Evolutionary conservation across 2,329 filamentous ascomycete species (phyloP).

Genomic region (Shiraia bambusicola): DNA sequence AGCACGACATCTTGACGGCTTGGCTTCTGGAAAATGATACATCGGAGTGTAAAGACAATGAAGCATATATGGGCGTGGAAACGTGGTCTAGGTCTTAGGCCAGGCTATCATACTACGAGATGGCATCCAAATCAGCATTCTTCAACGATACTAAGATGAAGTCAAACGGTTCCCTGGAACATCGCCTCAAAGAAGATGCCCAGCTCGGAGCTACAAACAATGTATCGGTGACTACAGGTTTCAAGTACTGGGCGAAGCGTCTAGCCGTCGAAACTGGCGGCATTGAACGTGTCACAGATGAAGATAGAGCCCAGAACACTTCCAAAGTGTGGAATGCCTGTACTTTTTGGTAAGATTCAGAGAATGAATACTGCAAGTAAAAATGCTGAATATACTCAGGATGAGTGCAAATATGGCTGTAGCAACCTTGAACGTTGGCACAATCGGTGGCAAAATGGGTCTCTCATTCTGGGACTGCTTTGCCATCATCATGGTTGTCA

Average conservation of each 20-base stretch:
- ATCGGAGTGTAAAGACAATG: not conserved
- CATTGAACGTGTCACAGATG: constrained; percentile 25
- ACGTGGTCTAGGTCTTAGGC: not conserved
- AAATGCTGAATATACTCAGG: constrained; percentile 17
- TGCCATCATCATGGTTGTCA: constrained; percentile 40
- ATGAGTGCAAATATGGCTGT: constrained; percentile 44
- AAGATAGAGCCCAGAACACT: constrained; percentile 19
- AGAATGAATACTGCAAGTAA: not conserved
- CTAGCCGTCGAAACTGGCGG: constrained; percentile 24
- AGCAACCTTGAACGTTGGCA: constrained; percentile 39
- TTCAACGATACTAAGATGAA: constrained; percentile 16
- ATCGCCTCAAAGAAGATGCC: constrained; percentile 4
- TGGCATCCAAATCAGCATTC: constrained; percentile 10
- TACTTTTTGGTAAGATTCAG: constrained; percentile 23
- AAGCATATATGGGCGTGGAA: constrained; percentile 11
- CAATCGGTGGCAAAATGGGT: constrained; percentile 35
- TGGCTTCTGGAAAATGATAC: not conserved
- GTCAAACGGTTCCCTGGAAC: constrained; percentile 13
- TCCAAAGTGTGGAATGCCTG: constrained; percentile 30
- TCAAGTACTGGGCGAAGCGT: constrained; percentile 14
- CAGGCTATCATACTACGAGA: not conserved
- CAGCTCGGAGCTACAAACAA: constrained; percentile 6
- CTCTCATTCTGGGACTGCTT: constrained; percentile 44
- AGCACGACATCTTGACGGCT: constrained; percentile 14
- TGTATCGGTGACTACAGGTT: not conserved